Conservation (phyloP, 2,329 filamentous ascomycete species). For the Microsporum audouinii region DNA sequence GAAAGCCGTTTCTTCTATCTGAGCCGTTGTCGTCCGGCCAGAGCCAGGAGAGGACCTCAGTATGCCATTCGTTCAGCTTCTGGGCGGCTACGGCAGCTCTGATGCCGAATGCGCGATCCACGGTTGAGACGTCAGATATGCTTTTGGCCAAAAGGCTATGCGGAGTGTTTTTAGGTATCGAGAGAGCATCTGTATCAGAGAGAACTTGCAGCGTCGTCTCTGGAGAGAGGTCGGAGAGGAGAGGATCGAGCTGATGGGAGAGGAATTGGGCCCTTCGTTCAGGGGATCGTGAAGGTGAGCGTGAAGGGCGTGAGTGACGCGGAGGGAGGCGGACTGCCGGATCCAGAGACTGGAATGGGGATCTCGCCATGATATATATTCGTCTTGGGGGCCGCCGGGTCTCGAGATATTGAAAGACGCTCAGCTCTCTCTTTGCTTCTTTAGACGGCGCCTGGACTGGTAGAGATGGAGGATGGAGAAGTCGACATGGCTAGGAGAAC, state of each 20-base stretch:
- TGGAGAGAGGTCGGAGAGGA: slow-evolving; percentile 44
- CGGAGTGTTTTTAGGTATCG: slow-evolving; percentile 24
- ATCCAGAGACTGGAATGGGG: slow-evolving; percentile 21
- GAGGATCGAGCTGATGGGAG: slow-evolving; percentile 33
- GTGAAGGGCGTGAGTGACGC: slow-evolving; percentile 18
- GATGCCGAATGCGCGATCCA: slow-evolving; percentile 48
- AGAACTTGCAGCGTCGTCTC: slow-evolving; percentile 44
- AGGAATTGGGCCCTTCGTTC: slow-evolving; percentile 27
- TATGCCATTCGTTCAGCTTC: slow-evolving; percentile 47
- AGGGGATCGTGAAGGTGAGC: slow-evolving; percentile 29
- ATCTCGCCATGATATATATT: not conserved
- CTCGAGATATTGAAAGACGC: not conserved
- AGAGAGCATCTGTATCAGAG: slow-evolving; percentile 32
- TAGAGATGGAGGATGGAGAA: not conserved
- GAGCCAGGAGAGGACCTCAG: slow-evolving; percentile 47
- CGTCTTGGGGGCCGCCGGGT: not conserved
- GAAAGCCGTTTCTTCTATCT: slow-evolving; percentile 30
- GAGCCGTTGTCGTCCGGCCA: slow-evolving; percentile 40
- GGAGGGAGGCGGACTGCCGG: slow-evolving; percentile 21
- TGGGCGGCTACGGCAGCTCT: slow-evolving; percentile 49
- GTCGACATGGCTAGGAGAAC: not conserved
- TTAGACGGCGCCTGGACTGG: not conserved
- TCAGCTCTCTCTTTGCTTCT: not conserved
- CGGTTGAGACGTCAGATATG: slow-evolving; percentile 44
- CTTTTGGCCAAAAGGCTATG: slow-evolving; percentile 36